Base-by-base conservation (phyloP, 108 stramenopile species). In the Epipyxis sp. region DNA sequence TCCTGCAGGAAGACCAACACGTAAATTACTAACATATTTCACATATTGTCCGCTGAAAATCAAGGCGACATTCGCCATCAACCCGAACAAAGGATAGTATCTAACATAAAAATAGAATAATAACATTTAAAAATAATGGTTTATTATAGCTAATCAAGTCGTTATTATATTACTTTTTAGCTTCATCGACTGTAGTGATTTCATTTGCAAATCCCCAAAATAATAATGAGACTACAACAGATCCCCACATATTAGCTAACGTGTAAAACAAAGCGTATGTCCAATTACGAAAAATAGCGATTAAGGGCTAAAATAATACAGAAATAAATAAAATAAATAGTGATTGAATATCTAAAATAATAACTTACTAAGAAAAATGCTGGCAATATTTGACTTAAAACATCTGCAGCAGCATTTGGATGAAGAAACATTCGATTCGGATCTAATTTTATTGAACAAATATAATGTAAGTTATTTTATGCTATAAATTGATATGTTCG, bases 201-300 rank as follows among this genome's bases (percentile, higher is more conserved):
- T 95, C 92, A 84, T 98, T 98, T 40, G 98, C 96, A 82, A 96
- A 94, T 29, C 93, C 91, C 98, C 98, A 98, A 86, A 98, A 98
- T 76, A 98, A 83, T 34, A 98, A 85, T 54, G 91, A 91, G 39
- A 94, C 91, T 41, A 97, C 94, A 25, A 95, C 95, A 80, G 90
- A 91, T 34, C 96, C 96, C 94, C 95, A 96, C 90, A 97, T 92
- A 86, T 98, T 94, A n/a, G 96, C 94, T 90, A 95, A 86, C 80
- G 95, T 93, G 85, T 97, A 98, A 79, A 97, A 98, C 0, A 96
- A 41, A 6, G 93, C 92, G 83, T 93, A 97, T 44, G 90, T 92
- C 98, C 98, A 97, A 86, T 98, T 95, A 1, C 79, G 78, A 74
- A 84, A 80, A 10, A 84, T 82, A 42, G 82, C 78, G 40, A 83